Base-by-base conservation (phyloP, 2,329 filamentous ascomycete genomes). In the Epichloe glyceriae region DNA sequence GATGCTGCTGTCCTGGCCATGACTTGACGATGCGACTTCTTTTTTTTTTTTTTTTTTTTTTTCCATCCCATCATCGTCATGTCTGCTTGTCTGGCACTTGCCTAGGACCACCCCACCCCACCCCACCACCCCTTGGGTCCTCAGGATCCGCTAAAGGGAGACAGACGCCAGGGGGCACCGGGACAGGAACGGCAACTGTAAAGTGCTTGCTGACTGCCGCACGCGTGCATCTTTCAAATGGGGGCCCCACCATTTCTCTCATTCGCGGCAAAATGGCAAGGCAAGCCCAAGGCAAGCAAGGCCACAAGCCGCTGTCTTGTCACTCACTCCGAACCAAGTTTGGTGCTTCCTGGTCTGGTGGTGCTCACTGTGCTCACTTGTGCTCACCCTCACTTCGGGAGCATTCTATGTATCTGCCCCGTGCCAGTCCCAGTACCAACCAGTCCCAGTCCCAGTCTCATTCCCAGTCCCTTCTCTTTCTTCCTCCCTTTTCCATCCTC, bases 401-500 rank as follows among this genome's bases (percentile, higher is more conserved):
- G 30, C 30, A 30, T 11, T 30, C 30, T 4, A 11, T 10, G 8
- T 30, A 10, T 30, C 30, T 30, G 3, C 30, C 30, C 38, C n/a
- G n/a, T n/a, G 15, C 38, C 17, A 14, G 22, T 22, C 5, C 22
- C 5, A 2, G 22, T 22, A 5, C 20, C 20, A 22, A 5, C 20
- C 20, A 10, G 37, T 39, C 15, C 37, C 17, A 4, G n/a, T 12
- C 8, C 26, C 15, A 6, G 42, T 44, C 22, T 3, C 26, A 6
- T 5, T 34, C 26, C 42, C 43, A 5, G 43, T 45, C 43, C 45
- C 45, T 14, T n/a, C 47, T 40, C 47, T 42, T 46, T 44, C 40
- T 40, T 26, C 50, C 40, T 46, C 40, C n/a, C 41, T 19, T 39
- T 45, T 47, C 22, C 50, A 34, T 45, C 17, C 46, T 46, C 39